These are phyloP conservation scores for Jamesozyma piceae DNA, from an alignment of 805 yeast genomes.

Conservation along the genomic window DNA sequence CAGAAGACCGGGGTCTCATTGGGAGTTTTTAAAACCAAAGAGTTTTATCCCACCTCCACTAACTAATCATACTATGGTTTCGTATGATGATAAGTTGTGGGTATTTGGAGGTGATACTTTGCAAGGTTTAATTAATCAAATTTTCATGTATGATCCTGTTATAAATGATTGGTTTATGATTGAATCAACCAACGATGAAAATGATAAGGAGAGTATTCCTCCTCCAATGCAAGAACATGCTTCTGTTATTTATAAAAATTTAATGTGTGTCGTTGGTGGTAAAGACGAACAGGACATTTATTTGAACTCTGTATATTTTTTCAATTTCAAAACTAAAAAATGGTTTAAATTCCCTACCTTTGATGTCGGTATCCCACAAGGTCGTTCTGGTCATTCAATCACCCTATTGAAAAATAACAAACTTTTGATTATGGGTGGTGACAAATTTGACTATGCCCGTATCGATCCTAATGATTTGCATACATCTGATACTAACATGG, in stretches of 20 bases:
- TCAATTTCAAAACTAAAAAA: slow-evolving; percentile 59
- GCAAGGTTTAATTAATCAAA: slow-evolving; percentile 57
- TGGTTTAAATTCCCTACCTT: slow-evolving; percentile 57
- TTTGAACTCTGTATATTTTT: slow-evolving; percentile 56
- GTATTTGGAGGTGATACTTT: slow-evolving; percentile 90
- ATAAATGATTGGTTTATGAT: slow-evolving; percentile 61
- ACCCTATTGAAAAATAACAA: slow-evolving; percentile 60
- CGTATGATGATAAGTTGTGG: slow-evolving; percentile 69
- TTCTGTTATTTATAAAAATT: slow-evolving; percentile 65
- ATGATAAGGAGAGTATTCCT: slow-evolving; percentile 34
- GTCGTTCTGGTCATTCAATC: slow-evolving; percentile 87
- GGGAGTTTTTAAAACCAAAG: slow-evolving; percentile 63
- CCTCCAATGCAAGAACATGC: slow-evolving; percentile 90
- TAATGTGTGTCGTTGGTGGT: slow-evolving; percentile 84
- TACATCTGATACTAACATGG: slow-evolving; percentile 43
- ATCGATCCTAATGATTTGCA: slow-evolving; percentile 41
- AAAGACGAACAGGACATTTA: slow-evolving; percentile 65
- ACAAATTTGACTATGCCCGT: slow-evolving; percentile 57
- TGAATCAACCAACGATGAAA: slow-evolving; percentile 38
- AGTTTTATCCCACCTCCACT: slow-evolving; percentile 58
- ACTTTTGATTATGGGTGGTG: slow-evolving; percentile 86
- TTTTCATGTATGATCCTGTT: slow-evolving; percentile 72
- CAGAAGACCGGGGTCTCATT: slow-evolving; percentile 70
- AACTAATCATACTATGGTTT: slow-evolving; percentile 82
- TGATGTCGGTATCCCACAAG: slow-evolving; percentile 50